Base-by-base conservation (phyloP, 306 rosid genomes). In the Trifolium subterraneum region DNA sequence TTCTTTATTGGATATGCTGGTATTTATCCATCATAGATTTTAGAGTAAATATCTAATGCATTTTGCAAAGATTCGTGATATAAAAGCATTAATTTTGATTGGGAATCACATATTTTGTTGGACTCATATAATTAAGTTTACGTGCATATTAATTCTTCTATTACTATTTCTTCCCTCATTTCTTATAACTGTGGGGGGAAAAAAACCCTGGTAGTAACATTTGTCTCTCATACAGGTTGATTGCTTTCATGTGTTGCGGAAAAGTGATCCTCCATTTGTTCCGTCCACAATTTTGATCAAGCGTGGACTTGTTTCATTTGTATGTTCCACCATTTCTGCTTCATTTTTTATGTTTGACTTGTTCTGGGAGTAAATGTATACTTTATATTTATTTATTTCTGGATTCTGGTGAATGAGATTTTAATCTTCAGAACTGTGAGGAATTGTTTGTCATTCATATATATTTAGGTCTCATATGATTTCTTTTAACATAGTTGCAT, bases 161-260 rank as follows among this genome's bases (percentile, higher is more conserved):
- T 74, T 52, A 62, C 76, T 36, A 20, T 81, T 76, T 48, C 23
- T 50, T 36, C 39, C 12, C 22, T 47, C 41, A 11, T 82, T 76
- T 70, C 45, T 35, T 77, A 35, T 47, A 36, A 62, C 11, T 35
- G 10, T 35, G 39, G 55, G 20, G 31, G 3, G 33, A 41, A 27
- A 19, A 5, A 1, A 23, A 1, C 67, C 64, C 20, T 61, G 62
- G 50, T 55, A 20, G 55, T 9, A 23, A 50, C 79, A 73, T 25
- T 60, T 55, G 14, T 52, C 45, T 62, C 25, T 55, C 64, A 50
- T 72, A 36, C 90, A 94, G 99, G 99, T 94, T 73, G 99, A 94
- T 81, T 94, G 96, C 87, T 94, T 94, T 83, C 99, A 94, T 55
- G 99, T 89, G 70, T 81, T 92, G 91, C 88, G 99, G 51, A 94